These are phyloP conservation scores for Striga asiatica DNA, from an alignment of 257 asterid species.

Conservation along the genomic window DNA sequence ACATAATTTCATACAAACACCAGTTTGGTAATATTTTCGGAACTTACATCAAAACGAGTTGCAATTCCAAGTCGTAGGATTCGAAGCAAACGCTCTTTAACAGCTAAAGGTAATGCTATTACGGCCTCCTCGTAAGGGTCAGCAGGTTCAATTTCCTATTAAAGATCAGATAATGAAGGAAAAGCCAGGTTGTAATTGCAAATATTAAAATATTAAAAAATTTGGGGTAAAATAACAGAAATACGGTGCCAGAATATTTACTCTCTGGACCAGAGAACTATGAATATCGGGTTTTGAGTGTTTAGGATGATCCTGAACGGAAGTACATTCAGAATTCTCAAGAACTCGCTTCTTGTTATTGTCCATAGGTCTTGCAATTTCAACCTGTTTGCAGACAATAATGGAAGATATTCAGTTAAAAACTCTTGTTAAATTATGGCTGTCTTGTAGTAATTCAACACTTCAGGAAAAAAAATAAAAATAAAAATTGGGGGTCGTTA, in stretches of 20 bases:
- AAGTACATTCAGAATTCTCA: conserved; percentile 48
- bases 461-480: conserved; percentile 7
- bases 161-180: conserved; percentile 2
- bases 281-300: conserved; percentile 25
- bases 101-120: conserved; percentile 55
- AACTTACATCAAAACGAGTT: conserved; percentile 77
- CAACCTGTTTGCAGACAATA: conserved; percentile 49
- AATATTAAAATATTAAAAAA: no score
- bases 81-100: conserved; percentile 82
- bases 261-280: conserved; percentile 31
- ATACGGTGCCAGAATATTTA: conserved; percentile 8
- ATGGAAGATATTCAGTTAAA: neutral
- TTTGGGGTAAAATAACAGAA: neutral
- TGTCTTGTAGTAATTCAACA: conserved; percentile 1
- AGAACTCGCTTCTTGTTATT: conserved; percentile 62
- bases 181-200: no score
- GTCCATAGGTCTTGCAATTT: conserved; percentile 77
- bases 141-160: conserved; percentile 36
- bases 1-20: conserved; percentile 12
- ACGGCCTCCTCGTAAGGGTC: conserved; percentile 88
- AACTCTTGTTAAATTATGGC: neutral
- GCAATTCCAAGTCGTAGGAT: conserved; percentile 86
- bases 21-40: conserved; percentile 4
- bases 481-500: conserved; percentile 10
- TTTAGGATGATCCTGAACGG: conserved; percentile 37